Conservation (phyloP, 1,284 basidiomycete genomes). For the Ganoderma meredithae region DNA sequence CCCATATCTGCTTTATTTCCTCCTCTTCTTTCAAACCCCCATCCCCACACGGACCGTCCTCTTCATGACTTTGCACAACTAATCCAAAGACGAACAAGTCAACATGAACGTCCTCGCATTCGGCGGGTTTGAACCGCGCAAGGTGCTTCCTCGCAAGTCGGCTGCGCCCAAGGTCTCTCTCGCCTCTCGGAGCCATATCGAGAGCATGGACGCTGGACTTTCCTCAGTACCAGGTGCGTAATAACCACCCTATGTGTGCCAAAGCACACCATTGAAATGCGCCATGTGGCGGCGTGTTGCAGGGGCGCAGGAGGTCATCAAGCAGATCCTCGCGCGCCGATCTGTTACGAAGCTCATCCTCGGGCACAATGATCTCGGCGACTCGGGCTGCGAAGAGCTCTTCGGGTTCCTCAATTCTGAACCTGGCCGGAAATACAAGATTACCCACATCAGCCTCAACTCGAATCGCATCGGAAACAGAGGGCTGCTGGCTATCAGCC, state of each 20-base stretch:
- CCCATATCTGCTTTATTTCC: conserved; percentile 2
- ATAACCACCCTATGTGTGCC: not conserved
- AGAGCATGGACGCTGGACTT: conserved; percentile 36
- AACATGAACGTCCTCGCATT: conserved; percentile 11
- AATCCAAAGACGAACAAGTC: not conserved
- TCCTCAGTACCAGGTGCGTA: conserved; percentile 32
- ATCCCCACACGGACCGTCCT: not conserved
- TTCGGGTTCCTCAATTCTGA: conserved; percentile 63
- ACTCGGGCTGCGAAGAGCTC: conserved; percentile 63
- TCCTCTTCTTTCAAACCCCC: not conserved
- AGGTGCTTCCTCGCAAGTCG: conserved; percentile 11
- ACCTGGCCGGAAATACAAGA: conserved; percentile 52
- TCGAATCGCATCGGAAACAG: conserved; percentile 60
- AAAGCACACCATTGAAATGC: not conserved
- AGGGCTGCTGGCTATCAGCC: conserved; percentile 59
- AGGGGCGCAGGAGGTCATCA: conserved; percentile 61
- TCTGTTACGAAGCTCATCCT: conserved; percentile 59
- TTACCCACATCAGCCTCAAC: conserved; percentile 65
- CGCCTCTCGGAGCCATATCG: conserved; percentile 34
- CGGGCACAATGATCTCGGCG: conserved; percentile 64
- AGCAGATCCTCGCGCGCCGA: conserved; percentile 49
- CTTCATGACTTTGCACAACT: not conserved
- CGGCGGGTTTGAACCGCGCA: conserved; percentile 6
- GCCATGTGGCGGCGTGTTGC: not conserved
- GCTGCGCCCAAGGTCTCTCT: conserved; percentile 33